Percentiles rank a stretch among this genome's conserved stretches.
These are phyloP conservation scores for Serendipita indica DNA, from an alignment of 768 basidiomycete species.

Conservation along the genomic window DNA sequence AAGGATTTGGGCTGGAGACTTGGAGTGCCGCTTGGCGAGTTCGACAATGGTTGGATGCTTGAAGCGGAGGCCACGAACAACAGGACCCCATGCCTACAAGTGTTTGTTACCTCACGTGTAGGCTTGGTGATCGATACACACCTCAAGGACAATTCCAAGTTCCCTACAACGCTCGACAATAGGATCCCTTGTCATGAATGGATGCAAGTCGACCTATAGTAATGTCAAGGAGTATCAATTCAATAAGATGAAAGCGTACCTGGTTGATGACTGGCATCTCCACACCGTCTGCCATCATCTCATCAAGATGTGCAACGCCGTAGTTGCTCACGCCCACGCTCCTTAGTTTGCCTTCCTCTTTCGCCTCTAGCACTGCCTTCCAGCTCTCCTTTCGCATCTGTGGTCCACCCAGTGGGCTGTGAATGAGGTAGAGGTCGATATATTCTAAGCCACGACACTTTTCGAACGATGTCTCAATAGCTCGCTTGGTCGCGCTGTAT, in stretches of 20 bases:
- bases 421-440: constrained; percentile 59
- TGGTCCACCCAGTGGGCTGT: constrained; percentile 49
- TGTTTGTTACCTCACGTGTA: background rate
- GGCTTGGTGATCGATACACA: constrained; percentile 19
- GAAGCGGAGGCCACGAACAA: constrained; percentile 53
- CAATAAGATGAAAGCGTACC: constrained; percentile 22
- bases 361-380: constrained; percentile 48
- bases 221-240: constrained; percentile 30
- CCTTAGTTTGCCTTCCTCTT: constrained; percentile 41
- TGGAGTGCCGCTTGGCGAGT: constrained; percentile 40
- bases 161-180: constrained; percentile 45
- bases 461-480: constrained; percentile 39
- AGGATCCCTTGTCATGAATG: constrained; percentile 51
- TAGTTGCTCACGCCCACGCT: constrained; percentile 53
- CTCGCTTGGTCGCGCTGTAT: constrained; percentile 33
- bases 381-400: constrained; percentile 44
- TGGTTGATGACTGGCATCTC: constrained; percentile 49
- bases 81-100: constrained; percentile 56
- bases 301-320: constrained; percentile 45
- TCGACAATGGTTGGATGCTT: constrained; percentile 35
- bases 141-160: constrained; percentile 48
- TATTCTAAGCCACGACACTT: constrained; percentile 35
- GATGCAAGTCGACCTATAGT: constrained; percentile 33
- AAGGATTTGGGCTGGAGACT: constrained; percentile 42
- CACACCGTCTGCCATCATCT: constrained; percentile 32